These are phyloP conservation scores for Linderniella brevidens DNA, from an alignment of 257 asterid species.

Conservation along the genomic window DNA sequence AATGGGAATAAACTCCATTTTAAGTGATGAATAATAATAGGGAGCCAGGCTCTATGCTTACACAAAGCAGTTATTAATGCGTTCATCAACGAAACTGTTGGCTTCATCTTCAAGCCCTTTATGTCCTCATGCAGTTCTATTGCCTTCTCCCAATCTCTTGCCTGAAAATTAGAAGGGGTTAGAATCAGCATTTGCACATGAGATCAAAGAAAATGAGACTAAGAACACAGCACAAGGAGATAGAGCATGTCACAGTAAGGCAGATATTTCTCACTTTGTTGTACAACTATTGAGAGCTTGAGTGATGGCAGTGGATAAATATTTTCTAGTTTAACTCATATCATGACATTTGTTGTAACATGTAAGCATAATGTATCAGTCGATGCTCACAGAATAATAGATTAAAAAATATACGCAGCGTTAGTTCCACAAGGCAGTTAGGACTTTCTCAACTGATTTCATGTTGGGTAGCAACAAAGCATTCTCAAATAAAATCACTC, in stretches of 20 bases:
- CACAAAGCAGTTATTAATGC: slow-evolving; percentile 89
- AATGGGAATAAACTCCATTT: neutral
- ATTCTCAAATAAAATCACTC: slow-evolving; percentile 5
- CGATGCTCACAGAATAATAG: no score
- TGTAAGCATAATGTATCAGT: no score
- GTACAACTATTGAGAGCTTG: no score
- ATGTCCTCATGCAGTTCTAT: slow-evolving; percentile 52
- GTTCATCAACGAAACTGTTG: slow-evolving; percentile 82
- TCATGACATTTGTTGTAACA: no score
- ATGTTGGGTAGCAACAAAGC: neutral
- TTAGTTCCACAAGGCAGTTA: no score
- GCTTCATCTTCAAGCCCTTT: slow-evolving; percentile 52
- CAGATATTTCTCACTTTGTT: no score
- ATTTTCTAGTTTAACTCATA: no score
- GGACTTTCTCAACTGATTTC: no score
- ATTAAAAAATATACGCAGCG: no score
- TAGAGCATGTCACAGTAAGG: slow-evolving; percentile 4
- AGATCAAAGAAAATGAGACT: no score
- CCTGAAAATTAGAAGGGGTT: slow-evolving; percentile 24
- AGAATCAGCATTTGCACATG: no score
- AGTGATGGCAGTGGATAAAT: no score
- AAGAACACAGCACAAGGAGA: slow-evolving; percentile 1
- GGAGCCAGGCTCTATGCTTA: slow-evolving; percentile 26
- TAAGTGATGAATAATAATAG: neutral
- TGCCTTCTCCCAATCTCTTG: slow-evolving; percentile 84